Percentiles rank a stretch among this genome's conserved stretches.
These are phyloP conservation scores for Esteya vermicola DNA, from an alignment of 2,329 filamentous ascomycete genomes.

Conservation along the genomic window DNA sequence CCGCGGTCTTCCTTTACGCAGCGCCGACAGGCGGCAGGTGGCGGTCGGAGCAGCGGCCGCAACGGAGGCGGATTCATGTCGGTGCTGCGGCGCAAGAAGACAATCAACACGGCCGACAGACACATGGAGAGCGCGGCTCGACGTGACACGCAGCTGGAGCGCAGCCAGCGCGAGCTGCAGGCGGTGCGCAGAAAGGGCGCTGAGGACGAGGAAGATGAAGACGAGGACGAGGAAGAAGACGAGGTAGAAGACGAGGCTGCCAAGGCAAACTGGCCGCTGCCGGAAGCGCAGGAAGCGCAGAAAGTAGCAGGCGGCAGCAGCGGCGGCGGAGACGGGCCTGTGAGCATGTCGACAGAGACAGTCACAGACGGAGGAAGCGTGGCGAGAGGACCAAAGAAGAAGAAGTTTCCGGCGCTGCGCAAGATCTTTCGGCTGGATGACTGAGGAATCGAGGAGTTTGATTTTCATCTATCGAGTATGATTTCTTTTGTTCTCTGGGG, in stretches of 20 bases:
- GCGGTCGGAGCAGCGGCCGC: too few species aligned
- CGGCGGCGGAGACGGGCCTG: constrained; percentile 5
- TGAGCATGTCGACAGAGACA: neutral
- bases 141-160: constrained; percentile 47
- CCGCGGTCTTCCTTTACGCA: too few species aligned
- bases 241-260: constrained; percentile 12
- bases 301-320: too few species aligned
- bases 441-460: constrained; percentile 1
- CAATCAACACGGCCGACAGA: constrained; percentile 30
- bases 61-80: constrained; percentile 38
- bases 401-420: constrained; percentile 54
- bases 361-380: neutral
- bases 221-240: constrained; percentile 7
- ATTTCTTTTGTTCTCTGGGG: neutral
- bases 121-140: constrained; percentile 43
- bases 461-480: neutral
- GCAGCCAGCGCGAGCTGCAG: constrained; percentile 38
- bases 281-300: too few species aligned
- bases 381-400: constrained; percentile 22
- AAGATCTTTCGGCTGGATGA: constrained; percentile 45
- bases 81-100: constrained; percentile 51
- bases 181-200: constrained; percentile 20
- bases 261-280: constrained; percentile 11
- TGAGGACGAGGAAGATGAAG: constrained; percentile 8
- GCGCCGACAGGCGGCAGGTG: too few species aligned